Conservation (phyloP, 2,329 filamentous ascomycete species). For the Verticillium klebahnii region DNA sequence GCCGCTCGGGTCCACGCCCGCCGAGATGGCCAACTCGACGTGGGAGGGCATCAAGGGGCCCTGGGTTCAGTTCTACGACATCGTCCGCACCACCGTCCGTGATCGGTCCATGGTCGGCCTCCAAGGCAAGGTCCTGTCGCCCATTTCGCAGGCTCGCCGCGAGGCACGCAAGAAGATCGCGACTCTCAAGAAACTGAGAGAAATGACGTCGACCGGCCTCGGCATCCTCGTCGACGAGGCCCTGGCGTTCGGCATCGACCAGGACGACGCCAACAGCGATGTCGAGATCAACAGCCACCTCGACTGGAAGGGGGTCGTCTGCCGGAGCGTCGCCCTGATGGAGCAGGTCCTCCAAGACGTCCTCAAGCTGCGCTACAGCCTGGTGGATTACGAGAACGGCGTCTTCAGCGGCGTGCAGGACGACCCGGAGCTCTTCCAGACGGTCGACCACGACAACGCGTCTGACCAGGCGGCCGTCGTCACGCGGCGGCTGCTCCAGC, state of each 20-base stretch:
- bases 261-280: slow-evolving; percentile 43
- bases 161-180: slow-evolving; percentile 73
- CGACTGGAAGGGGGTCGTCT: slow-evolving; percentile 67
- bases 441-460: slow-evolving; percentile 40
- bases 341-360: slow-evolving; percentile 76
- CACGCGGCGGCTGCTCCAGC: slow-evolving; percentile 60
- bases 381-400: slow-evolving; percentile 60
- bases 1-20: slow-evolving; percentile 18
- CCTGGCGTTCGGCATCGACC: slow-evolving; percentile 60
- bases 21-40: slow-evolving; percentile 29
- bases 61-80: slow-evolving; percentile 71
- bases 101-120: slow-evolving; percentile 69
- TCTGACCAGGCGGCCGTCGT: slow-evolving; percentile 53
- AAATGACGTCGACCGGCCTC: slow-evolving; percentile 80
- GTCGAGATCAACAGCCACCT: slow-evolving; percentile 45
- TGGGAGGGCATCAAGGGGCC: slow-evolving; percentile 38
- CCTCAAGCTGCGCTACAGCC: slow-evolving; percentile 56
- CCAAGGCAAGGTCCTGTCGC: slow-evolving; percentile 68
- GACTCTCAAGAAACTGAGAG: slow-evolving; percentile 65
- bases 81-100: slow-evolving; percentile 71
- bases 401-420: slow-evolving; percentile 60
- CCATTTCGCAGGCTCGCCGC: slow-evolving; percentile 68
- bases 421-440: slow-evolving; percentile 53
- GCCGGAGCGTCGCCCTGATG: slow-evolving; percentile 78
- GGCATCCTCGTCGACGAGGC: slow-evolving; percentile 87